Evolutionary conservation across 129 eudicot genomes (phyloP).

Genomic region (Arctium minus): DNA sequence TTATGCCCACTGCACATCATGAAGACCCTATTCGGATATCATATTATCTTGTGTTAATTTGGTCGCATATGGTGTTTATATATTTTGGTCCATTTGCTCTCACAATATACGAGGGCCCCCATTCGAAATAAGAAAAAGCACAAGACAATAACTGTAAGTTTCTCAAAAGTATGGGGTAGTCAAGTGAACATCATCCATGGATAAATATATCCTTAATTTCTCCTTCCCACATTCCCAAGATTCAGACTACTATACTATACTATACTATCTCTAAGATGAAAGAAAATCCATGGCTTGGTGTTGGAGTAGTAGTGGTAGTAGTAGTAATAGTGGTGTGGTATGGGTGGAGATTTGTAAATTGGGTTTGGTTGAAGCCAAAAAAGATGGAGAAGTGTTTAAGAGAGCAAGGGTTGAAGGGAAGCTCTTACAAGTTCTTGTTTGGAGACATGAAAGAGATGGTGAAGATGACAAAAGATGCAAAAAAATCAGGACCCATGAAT

Average conservation of each 20-base stretch:
- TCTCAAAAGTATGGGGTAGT: not conserved
- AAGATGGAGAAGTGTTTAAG: slow-evolving; percentile 22
- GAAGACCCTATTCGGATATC: not conserved
- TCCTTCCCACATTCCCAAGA: not conserved
- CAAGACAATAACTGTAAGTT: not conserved
- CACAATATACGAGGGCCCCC: not conserved
- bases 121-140: not conserved
- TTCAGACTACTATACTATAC: not conserved
- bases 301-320: not conserved
- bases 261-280: not conserved
- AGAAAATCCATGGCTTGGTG: not conserved
- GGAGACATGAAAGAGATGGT: slow-evolving; percentile 29
- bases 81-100: not conserved
- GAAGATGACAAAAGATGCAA: slow-evolving; percentile 19
- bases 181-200: not conserved
- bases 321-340: not conserved
- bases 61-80: not conserved
- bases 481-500: slow-evolving; percentile 22
- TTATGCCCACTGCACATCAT: not conserved
- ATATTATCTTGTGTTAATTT: not conserved
- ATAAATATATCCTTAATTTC: not conserved
- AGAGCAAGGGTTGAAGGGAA: slow-evolving; percentile 32
- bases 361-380: slow-evolving; percentile 36
- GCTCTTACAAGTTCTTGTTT: slow-evolving; percentile 19
- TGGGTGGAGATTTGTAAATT: slow-evolving; percentile 20